Evolutionary conservation across 306 rosid genomes (phyloP).

Genomic region (Albizia julibrissin): DNA sequence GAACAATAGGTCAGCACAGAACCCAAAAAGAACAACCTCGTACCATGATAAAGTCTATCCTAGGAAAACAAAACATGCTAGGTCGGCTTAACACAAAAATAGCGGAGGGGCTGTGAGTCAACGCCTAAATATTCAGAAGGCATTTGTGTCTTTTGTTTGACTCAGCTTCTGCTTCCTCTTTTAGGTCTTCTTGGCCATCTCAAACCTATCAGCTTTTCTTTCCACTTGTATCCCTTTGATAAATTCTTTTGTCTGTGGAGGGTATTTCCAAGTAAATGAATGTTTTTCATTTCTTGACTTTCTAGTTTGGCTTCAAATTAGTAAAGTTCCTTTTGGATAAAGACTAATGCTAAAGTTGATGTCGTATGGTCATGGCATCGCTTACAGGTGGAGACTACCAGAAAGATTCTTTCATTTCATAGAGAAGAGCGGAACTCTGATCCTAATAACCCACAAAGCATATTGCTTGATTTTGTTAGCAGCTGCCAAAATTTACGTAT

Average conservation of each 20-base stretch:
- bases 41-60: too few species aligned
- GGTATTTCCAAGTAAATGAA: constrained; percentile 18
- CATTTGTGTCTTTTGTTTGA: too few species aligned
- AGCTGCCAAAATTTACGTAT: constrained; percentile 98
- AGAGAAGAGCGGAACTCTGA: constrained; percentile 90
- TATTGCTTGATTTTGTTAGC: constrained; percentile 90
- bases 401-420: constrained; percentile 90
- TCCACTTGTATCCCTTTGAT: constrained; percentile 17
- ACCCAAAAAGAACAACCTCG: too few species aligned
- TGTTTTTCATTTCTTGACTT: constrained; percentile 27
- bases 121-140: too few species aligned
- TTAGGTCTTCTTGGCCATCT: too few species aligned
- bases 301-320: constrained; percentile 27
- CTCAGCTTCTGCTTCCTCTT: too few species aligned
- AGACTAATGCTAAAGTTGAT: constrained; percentile 29
- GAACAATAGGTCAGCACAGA: too few species aligned
- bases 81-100: too few species aligned
- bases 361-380: constrained; percentile 32
- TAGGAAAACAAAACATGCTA: too few species aligned
- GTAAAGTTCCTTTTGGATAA: constrained; percentile 21
- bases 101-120: too few species aligned
- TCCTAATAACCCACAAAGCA: constrained; percentile 86
- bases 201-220: too few species aligned
- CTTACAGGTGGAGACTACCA: constrained; percentile 86
- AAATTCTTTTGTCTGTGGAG: constrained; percentile 1